Evolutionary conservation across 805 yeast species (phyloP).

Genomic region (Hyphopichia homilentoma): DNA sequence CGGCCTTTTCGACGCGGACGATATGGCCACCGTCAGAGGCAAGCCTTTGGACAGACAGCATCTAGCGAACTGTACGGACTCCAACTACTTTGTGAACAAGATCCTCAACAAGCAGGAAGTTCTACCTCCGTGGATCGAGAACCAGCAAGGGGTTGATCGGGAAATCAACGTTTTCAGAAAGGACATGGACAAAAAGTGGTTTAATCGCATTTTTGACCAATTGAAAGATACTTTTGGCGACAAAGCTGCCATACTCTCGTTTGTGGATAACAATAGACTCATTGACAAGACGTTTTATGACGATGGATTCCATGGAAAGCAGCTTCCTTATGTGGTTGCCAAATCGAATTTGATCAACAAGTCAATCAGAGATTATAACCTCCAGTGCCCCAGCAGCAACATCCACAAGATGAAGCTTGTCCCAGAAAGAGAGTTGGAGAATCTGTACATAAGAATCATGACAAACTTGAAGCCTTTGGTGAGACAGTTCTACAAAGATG

Average conservation of each 20-base stretch:
- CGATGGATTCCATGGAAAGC: slow-evolving; percentile 2
- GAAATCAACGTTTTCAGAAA: slow-evolving; percentile 47
- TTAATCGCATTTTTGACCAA: slow-evolving; percentile 11
- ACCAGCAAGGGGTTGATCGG: slow-evolving; percentile 62
- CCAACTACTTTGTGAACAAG: slow-evolving; percentile 70
- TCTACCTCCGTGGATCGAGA: slow-evolving; percentile 88
- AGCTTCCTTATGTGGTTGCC: slow-evolving; percentile 16
- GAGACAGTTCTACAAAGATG: slow-evolving; percentile 13
- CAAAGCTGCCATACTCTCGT: slow-evolving; percentile 1
- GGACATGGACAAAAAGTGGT: slow-evolving; percentile 41
- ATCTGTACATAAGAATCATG: slow-evolving; percentile 14
- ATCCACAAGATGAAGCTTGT: slow-evolving; percentile 37
- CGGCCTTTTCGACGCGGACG: slow-evolving; percentile 64
- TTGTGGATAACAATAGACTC: background rate
- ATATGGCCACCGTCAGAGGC: slow-evolving; percentile 51
- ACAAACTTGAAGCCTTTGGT: slow-evolving; percentile 10
- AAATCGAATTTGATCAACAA: slow-evolving; percentile 20
- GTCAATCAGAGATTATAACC: slow-evolving; percentile 30
- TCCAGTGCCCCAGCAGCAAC: slow-evolving; percentile 34
- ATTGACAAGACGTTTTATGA: background rate
- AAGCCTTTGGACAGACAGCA: slow-evolving; percentile 50
- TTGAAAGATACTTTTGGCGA: slow-evolving; percentile 2
- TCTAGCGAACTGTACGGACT: slow-evolving; percentile 61
- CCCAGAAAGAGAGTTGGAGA: slow-evolving; percentile 21
- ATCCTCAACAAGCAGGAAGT: slow-evolving; percentile 73